phyloP scores from a whole-genome alignment of 1,139 yeast species.

The Pichia sp. region DNA sequence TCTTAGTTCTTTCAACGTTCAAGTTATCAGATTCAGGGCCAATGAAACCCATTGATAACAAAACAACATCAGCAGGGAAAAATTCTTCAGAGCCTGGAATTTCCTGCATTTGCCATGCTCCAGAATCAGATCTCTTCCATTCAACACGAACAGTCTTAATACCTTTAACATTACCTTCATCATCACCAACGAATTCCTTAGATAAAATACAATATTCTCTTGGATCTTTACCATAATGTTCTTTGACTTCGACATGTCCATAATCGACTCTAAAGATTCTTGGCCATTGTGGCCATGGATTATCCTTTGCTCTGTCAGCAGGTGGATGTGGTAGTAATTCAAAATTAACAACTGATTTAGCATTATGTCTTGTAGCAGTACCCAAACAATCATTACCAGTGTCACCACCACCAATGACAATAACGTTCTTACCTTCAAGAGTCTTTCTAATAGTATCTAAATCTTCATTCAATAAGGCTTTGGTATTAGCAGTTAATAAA shows the following conservation, averaged over 20 bases:
- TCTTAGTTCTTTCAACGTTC: conserved; percentile 64
- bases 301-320: conserved; percentile 77
- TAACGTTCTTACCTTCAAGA: conserved; percentile 79
- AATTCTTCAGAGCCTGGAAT: conserved; percentile 90
- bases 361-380: conserved; percentile 95
- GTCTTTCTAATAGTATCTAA: conserved; percentile 69
- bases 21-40: conserved; percentile 90
- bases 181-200: conserved; percentile 92
- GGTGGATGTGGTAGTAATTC: conserved; percentile 94
- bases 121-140: conserved; percentile 92
- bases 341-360: conserved; percentile 90
- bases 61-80: conserved; percentile 90
- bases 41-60: conserved; percentile 93
- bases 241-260: conserved; percentile 92
- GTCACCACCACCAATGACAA: conserved; percentile 99
- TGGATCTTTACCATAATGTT: conserved; percentile 95
- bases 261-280: conserved; percentile 95
- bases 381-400: conserved; percentile 99
- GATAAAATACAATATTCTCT: conserved; percentile 94
- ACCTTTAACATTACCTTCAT: conserved; percentile 87
- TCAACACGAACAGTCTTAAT: conserved; percentile 95
- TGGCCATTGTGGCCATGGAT: conserved; percentile 99
- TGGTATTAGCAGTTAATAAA: conserved; percentile 79
- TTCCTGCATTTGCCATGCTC: conserved; percentile 99
- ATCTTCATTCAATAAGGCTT: conserved; percentile 77